These are phyloP conservation scores for Syncephalis plumigaleata DNA, from an alignment of 371 early-diverging fungal species.

Conservation along the genomic window DNA sequence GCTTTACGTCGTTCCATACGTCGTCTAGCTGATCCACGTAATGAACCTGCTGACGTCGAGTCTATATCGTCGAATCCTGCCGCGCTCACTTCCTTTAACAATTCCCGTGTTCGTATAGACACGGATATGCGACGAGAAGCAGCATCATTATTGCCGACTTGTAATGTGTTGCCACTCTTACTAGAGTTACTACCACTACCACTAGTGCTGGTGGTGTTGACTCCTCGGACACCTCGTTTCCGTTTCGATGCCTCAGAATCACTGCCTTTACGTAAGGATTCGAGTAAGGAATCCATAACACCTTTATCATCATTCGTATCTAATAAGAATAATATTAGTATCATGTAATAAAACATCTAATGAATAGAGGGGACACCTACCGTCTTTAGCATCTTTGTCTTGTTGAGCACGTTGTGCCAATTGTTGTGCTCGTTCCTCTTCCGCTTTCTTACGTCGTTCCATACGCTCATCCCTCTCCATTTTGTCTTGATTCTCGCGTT, in stretches of 20 bases:
- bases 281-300: conserved; percentile 63
- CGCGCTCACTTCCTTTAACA: too few species aligned
- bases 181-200: too few species aligned
- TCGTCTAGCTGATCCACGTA: too few species aligned
- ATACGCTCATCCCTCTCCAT: conserved; percentile 23
- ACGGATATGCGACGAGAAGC: too few species aligned
- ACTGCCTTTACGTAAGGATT: conserved; percentile 49
- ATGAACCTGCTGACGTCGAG: too few species aligned
- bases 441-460: conserved; percentile 17
- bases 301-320: conserved; percentile 23
- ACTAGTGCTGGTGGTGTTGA: not conserved
- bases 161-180: too few species aligned
- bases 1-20: too few species aligned
- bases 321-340: conserved; percentile 1
- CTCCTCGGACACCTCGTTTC: conserved; percentile 22
- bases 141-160: too few species aligned
- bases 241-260: conserved; percentile 41
- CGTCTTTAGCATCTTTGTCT: not conserved
- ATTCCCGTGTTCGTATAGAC: too few species aligned
- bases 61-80: too few species aligned
- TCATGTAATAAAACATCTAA: too few species aligned
- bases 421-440: conserved; percentile 6
- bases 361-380: not conserved
- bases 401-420: conserved; percentile 12
- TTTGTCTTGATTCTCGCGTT: conserved; percentile 20